Evolutionary conservation across 805 yeast species (phyloP).

Genomic region (Ogataea pilisensis): DNA sequence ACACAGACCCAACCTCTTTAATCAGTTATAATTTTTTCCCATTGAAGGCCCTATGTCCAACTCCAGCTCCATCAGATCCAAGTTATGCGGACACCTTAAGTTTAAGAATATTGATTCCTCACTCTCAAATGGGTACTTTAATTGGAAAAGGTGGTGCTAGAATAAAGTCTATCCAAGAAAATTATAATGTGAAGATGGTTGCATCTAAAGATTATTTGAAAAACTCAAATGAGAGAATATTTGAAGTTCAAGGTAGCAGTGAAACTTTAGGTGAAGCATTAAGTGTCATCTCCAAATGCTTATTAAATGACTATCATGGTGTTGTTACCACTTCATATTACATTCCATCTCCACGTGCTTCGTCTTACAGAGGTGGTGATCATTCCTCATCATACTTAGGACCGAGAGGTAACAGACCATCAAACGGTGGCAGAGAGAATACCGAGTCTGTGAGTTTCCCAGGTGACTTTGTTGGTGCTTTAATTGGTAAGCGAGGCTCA

Average conservation of each 20-base stretch:
- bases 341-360: slow-evolving; percentile 40
- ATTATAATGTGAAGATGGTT: slow-evolving; percentile 69
- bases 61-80: slow-evolving; percentile 48
- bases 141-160: slow-evolving; percentile 81
- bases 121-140: slow-evolving; percentile 82
- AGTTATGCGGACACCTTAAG: slow-evolving; percentile 50
- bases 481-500: slow-evolving; percentile 81
- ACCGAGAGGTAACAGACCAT: slow-evolving; percentile 6
- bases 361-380: slow-evolving; percentile 12
- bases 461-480: slow-evolving; percentile 80
- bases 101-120: slow-evolving; percentile 72
- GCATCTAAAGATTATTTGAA: slow-evolving; percentile 83
- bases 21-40: slow-evolving; percentile 51
- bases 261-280: slow-evolving; percentile 55
- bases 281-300: slow-evolving; percentile 59
- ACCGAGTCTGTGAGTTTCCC: slow-evolving; percentile 57
- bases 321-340: slow-evolving; percentile 63
- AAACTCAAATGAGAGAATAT: slow-evolving; percentile 78
- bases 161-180: slow-evolving; percentile 73
- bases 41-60: slow-evolving; percentile 51
- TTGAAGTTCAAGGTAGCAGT: slow-evolving; percentile 81
- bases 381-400: neutral
- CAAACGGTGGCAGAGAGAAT: slow-evolving; percentile 24
- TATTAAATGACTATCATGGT: slow-evolving; percentile 69
- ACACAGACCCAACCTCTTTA: slow-evolving; percentile 30